Evolutionary conservation across 2,329 filamentous ascomycete genomes (phyloP), one percentile per base, ranked within the genome.

Genomic region (Alternaria conjuncta): DNA sequence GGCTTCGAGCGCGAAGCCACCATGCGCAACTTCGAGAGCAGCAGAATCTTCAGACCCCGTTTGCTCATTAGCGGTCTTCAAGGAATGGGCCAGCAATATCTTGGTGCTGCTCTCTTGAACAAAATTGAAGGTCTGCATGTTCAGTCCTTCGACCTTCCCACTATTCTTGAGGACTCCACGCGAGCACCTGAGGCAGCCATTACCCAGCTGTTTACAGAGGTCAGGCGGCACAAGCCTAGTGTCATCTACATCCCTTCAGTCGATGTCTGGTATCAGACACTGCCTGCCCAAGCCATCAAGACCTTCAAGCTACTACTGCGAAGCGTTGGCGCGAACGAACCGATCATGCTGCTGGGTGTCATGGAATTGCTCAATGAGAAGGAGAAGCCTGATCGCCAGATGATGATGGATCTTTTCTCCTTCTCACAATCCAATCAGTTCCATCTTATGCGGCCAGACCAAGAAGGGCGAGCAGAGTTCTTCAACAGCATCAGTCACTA

Each of bases 161-260:
- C 92, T 15, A 85, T 99, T 60, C 85, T 97, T 63, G 93, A 91
- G 61, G 96, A 99, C 76, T 88, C 89, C 4, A 90, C 92, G 66
- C 88, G 93, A 83, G 89, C 92, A 1, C 87, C 92, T 15, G 96
- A 98, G 82, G 92, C 96, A 70, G 92, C 94, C 10, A 89, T 99
- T 67, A 93, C 97, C 12, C 90, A 94, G 69, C 85, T 97, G 8
- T 98, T 99, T 75, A 90, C 92, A 1, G 96, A 98, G 82, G 92
- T 97, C 41, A 93, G 95, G 79, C 90, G 94, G 41, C 94, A 97
- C 78, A 97, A 97, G 79, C 96, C 96, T 1, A 96, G 94, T 77
- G 93, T 98, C 41, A 96, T 99, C 55, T 98, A 94, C 80, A 92
- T 99, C 46, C 95, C 96, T 3, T 91, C 94, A 70, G 88, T 98